These are phyloP conservation scores for Diutina rugosa DNA, from an alignment of 1,139 yeast species.

Conservation along the genomic window DNA sequence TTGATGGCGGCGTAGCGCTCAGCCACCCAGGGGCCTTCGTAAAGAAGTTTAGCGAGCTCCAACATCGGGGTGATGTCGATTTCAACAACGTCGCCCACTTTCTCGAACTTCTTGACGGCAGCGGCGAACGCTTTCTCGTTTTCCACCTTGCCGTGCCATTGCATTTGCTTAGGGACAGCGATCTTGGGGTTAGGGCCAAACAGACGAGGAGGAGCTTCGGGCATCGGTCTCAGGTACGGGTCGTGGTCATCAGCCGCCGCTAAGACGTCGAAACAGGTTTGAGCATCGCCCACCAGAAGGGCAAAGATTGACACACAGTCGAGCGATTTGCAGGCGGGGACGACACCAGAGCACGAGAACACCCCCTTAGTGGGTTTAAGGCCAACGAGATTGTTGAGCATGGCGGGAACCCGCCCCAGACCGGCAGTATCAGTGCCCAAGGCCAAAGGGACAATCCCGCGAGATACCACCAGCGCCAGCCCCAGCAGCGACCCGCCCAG, in stretches of 20 bases:
- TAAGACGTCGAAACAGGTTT: conserved; percentile 53
- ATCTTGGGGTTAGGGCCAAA: conserved; percentile 50
- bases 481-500: conserved; percentile 96
- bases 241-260: conserved; percentile 66
- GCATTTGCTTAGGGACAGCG: conserved; percentile 61
- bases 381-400: conserved; percentile 80
- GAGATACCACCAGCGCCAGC: conserved; percentile 80
- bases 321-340: conserved; percentile 93
- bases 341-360: conserved; percentile 77
- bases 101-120: conserved; percentile 33
- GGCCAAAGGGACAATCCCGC: conserved; percentile 79
- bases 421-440: conserved; percentile 99
- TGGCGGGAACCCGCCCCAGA: conserved; percentile 97
- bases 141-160: conserved; percentile 72
- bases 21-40: conserved; percentile 98
- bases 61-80: conserved; percentile 62
- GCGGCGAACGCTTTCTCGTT: conserved; percentile 55
- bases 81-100: conserved; percentile 20
- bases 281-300: conserved; percentile 70
- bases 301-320: conserved; percentile 88
- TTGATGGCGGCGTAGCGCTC: conserved; percentile 81
- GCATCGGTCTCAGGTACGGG: conserved; percentile 69
- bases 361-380: conserved; percentile 86
- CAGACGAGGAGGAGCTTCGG: conserved; percentile 46
- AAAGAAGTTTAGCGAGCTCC: conserved; percentile 76